Percentiles rank a stretch among this genome's conserved stretches.
Conservation (phyloP, 2,329 filamentous ascomycete genomes). For the Cladosporium sp. region DNA sequence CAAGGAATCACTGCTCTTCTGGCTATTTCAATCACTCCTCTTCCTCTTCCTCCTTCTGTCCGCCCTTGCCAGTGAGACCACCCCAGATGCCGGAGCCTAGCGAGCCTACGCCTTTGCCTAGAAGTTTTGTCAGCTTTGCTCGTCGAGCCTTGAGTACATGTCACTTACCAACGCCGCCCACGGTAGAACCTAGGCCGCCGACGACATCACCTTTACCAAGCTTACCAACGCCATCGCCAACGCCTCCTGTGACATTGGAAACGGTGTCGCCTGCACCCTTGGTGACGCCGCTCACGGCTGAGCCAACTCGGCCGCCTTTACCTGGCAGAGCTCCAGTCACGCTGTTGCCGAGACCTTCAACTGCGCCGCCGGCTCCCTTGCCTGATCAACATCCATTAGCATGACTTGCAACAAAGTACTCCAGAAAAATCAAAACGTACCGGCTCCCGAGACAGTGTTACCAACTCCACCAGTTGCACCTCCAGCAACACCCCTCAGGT, state of each 20-base stretch:
- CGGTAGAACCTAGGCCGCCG: conserved; percentile 45
- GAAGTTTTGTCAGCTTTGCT: background rate
- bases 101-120: conserved; percentile 33
- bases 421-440: background rate
- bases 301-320: conserved; percentile 41
- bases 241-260: conserved; percentile 43
- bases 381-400: conserved; percentile 21
- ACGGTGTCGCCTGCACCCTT: conserved; percentile 47
- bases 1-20: conserved; percentile 14
- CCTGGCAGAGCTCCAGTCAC: conserved; percentile 42
- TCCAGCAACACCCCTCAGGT: conserved; percentile 42
- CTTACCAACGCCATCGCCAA: conserved; percentile 49
- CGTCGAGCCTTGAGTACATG: background rate
- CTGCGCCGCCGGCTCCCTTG: conserved; percentile 30
- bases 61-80: conserved; percentile 34
- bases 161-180: conserved; percentile 42
- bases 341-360: conserved; percentile 37
- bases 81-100: conserved; percentile 37
- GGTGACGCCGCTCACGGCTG: conserved; percentile 46
- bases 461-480: conserved; percentile 42
- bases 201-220: conserved; percentile 49
- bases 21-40: conserved; percentile 17
- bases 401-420: conserved; percentile 29
- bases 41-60: conserved; percentile 23
- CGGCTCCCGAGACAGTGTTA: conserved; percentile 39